Evolutionary conservation across 208 protist species (phyloP).

Genomic region (Leishmania aethiopica): DNA sequence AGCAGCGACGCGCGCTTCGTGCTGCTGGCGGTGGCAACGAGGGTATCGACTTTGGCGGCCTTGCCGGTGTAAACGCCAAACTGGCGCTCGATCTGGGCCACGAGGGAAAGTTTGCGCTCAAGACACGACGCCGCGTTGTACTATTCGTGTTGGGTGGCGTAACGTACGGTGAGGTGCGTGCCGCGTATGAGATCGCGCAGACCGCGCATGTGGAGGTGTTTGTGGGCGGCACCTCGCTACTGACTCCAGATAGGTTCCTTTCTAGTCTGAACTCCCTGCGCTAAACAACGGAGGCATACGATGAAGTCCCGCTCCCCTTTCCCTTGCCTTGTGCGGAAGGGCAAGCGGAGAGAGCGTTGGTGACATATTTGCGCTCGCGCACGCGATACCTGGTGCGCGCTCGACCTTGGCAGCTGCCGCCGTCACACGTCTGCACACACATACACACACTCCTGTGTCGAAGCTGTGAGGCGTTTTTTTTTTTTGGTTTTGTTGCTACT

Average conservation of each 20-base stretch:
- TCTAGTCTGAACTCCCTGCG: conserved; percentile 36
- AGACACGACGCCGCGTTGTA: conserved; percentile 54
- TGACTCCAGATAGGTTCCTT: conserved; percentile 56
- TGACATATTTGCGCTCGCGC: not conserved
- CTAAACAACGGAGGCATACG: conserved; percentile 3
- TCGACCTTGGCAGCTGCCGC: not conserved
- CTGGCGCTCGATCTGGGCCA: conserved; percentile 52
- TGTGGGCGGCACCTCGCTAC: conserved; percentile 69
- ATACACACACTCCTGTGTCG: not conserved
- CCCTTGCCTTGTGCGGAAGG: not conserved
- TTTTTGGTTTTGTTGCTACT: too few species aligned
- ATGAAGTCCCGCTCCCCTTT: not conserved
- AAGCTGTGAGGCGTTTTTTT: not conserved
- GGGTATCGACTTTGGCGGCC: conserved; percentile 1
- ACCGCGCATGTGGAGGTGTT: conserved; percentile 57
- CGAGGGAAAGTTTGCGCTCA: conserved; percentile 47
- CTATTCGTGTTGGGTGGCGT: conserved; percentile 80
- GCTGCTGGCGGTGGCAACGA: conserved; percentile 9
- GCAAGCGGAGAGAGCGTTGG: not conserved
- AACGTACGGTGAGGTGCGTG: conserved; percentile 66
- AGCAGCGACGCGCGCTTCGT: conserved; percentile 19
- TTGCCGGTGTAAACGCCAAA: conserved; percentile 19
- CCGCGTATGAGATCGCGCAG: conserved; percentile 71
- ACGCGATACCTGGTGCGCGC: not conserved
- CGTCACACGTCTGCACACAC: not conserved